Base-by-base conservation (phyloP, 2,329 filamentous ascomycete genomes). In the Penicillium sp. region DNA sequence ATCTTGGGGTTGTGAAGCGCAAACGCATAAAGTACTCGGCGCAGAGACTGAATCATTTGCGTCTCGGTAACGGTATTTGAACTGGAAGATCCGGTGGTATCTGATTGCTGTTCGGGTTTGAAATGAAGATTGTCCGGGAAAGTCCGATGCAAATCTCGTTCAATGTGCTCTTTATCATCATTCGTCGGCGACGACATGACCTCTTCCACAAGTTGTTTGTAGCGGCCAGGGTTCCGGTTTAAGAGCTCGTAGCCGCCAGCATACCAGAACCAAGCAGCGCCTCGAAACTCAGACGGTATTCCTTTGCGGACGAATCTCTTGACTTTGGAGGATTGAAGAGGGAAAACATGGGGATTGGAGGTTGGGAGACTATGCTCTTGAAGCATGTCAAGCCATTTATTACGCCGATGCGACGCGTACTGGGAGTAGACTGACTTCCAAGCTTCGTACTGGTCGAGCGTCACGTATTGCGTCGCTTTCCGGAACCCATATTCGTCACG, bases 221-320 rank as follows among this genome's bases (percentile, higher is more conserved):
- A 97, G 12, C 91, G 73, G 1, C 88, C 88, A 4, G 82, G 79
- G 58, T 94, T 81, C 61, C 88, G 85, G 44, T 82, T 80, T 50
- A 95, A 68, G 55, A 89, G 85, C 39, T 84, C 82, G 25, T 89
- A 89, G 1, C 91, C 91, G 18, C 89, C 89, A 9, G 90, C 89
- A 65, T 96, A 97, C 72, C 87, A 96, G 68, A 95, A 97, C 91
- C 91, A 97, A 39, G 91, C 91, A 5, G 88, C 86, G n/a, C 91
- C 91, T 61, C 91, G 82, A 83, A 90, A 95, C 56, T 95, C 89
- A 0, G 90, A 88, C 3, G 91, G 91, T 43, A 96, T 91, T 12
- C 91, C 91, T 68, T 96, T 97, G 44, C 90, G 83, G 42, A 95
- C 81, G 64, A 93, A 96, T 13, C 90, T 81, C 70, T 94, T 95